Conservation (phyloP, 768 basidiomycete genomes). For the Suillus discolor region DNA sequence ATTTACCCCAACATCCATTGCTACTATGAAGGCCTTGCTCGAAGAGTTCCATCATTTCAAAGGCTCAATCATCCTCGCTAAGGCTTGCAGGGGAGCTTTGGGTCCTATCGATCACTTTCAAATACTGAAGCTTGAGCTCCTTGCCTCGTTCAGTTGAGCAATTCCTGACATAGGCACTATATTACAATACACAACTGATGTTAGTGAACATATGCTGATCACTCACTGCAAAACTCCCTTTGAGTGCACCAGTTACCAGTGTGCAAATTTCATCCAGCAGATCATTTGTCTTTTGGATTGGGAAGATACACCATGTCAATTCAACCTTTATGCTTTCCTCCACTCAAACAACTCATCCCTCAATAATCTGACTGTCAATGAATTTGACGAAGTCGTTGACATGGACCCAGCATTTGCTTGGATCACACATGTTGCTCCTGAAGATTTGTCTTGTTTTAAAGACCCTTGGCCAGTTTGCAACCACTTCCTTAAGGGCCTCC, state of each 20-base stretch:
- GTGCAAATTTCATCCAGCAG: conserved; percentile 30
- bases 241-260: conserved; percentile 30
- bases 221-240: conserved; percentile 33
- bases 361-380: conserved; percentile 16
- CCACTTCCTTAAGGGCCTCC: conserved; percentile 11
- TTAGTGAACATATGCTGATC: conserved; percentile 36
- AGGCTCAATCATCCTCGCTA: conserved; percentile 30
- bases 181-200: conserved; percentile 38
- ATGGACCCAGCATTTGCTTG: not conserved
- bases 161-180: conserved; percentile 25
- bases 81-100: conserved; percentile 15
- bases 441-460: not conserved
- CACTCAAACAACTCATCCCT: not conserved
- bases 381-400: conserved; percentile 10
- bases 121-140: conserved; percentile 15
- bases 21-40: conserved; percentile 23
- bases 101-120: not conserved
- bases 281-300: conserved; percentile 35
- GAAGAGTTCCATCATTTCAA: conserved; percentile 38
- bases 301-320: conserved; percentile 28
- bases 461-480: not conserved
- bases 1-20: conserved; percentile 25
- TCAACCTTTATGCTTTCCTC: conserved; percentile 20
- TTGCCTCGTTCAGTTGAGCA: not conserved
- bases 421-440: not conserved